Base-by-base conservation (phyloP, 495 filamentous ascomycete genomes). In the Penicillium psychrofluorescens region DNA sequence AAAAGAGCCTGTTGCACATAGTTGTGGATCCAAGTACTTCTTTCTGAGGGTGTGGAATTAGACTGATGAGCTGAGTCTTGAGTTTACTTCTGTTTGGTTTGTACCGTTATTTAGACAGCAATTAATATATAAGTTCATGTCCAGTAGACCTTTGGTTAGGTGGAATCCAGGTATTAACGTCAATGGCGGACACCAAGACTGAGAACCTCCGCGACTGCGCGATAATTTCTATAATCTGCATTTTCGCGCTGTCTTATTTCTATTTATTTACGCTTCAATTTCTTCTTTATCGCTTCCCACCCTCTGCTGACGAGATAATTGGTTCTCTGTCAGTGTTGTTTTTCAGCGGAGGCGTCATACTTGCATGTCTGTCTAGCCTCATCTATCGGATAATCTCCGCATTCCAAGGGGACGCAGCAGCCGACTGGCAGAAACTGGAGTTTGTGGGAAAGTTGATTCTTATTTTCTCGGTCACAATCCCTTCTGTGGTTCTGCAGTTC, bases 171-270 rank as follows among this genome's bases (percentile, higher is more conserved):
- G 30, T 7, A 7, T 32, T 28, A 13, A 32, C 35, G 15, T 16
- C 16, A 22, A 48, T 38, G 33, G 13, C 15, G 14, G 29, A 29
- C 28, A 29, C 35, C 46, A n/a, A 48, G 4, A 6, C 12, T 27
- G 40, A 43, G 14, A 43, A 22, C 29, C 35, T 43, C 11, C 40
- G 46, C 35, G 46, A 48, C 40, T 48, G 13, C 36, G 36, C 40
- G 29, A 13, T 43, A 6, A 37, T 36, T 14, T 16, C 29, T 15
- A 35, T 38, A 14, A 39, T 39, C 38, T 13, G 41, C 27, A 35
- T 46, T 31, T 51, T 51, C 35, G 40, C 38, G n/a, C 15, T 51
- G 31, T 36, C 43, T 8, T 51, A 51, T 22, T 51, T 51, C 36
- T 40, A 28, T 35, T 28, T 51, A 11, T 51, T 46, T 39, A 11